Percentiles rank a stretch among this genome's conserved stretches.
These are phyloP conservation scores for Anastatica hierochuntica DNA, from an alignment of 345 rosid species.

Conservation along the genomic window DNA sequence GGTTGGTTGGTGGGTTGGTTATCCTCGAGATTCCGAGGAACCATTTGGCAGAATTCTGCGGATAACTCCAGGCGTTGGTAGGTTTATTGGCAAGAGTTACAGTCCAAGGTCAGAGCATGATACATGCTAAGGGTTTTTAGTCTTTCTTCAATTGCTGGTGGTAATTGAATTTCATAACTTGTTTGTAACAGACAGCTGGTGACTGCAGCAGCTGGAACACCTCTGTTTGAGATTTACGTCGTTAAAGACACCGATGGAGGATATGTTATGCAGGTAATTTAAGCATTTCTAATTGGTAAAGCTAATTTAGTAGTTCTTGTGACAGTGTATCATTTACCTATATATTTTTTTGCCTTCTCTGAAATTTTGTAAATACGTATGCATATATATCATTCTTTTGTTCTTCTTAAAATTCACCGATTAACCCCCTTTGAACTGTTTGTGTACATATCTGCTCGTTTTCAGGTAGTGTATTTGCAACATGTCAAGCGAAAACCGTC, in stretches of 20 bases:
- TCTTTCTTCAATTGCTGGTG: neutral
- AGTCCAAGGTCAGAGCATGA: slow-evolving; percentile 57
- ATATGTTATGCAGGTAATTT: slow-evolving; percentile 70
- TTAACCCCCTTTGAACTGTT: neutral
- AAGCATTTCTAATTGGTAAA: neutral
- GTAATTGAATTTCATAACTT: slow-evolving; percentile 5
- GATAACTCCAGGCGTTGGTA: slow-evolving; percentile 78
- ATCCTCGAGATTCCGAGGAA: slow-evolving; percentile 64
- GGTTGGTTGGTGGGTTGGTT: slow-evolving; percentile 99
- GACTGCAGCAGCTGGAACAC: slow-evolving; percentile 73
- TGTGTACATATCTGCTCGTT: slow-evolving; percentile 1
- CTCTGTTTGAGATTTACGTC: slow-evolving; percentile 86
- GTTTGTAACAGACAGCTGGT: slow-evolving; percentile 72
- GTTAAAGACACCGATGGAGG: slow-evolving; percentile 57
- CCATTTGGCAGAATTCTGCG: slow-evolving; percentile 79
- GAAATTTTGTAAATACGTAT: neutral
- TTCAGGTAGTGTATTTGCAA: slow-evolving; percentile 74
- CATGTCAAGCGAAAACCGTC: slow-evolving; percentile 45
- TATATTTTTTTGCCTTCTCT: too few relatives aligned
- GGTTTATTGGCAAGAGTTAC: slow-evolving; percentile 83
- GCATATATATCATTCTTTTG: neutral
- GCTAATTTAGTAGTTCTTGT: neutral
- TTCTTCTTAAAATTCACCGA: neutral
- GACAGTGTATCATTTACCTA: slow-evolving; percentile 2
- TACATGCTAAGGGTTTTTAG: neutral